Base-by-base conservation (phyloP, 345 rosid genomes). In the Luvunga scandens region DNA sequence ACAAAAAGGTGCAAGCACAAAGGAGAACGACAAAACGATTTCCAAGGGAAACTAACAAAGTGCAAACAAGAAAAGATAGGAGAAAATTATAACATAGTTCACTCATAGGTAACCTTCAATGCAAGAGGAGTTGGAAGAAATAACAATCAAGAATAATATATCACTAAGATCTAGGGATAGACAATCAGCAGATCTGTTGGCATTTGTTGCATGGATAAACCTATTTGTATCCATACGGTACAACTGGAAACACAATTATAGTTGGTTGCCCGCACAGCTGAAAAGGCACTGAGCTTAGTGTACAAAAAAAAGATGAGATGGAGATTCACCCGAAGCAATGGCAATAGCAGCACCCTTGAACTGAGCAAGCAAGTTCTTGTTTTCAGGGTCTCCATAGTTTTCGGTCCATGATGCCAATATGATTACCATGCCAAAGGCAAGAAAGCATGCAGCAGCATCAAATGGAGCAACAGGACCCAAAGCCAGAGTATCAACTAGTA, bases 381-480 rank as follows among this genome's bases (percentile, higher is more conserved):
- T 89, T 3, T 89, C 94, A 78, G 91, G 80, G 78, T 89, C 91
- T 42, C 97, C 94, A 61, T 86, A 92, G 57, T 90, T 92, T 64
- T 90, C 92, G 24, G 90, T 81, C 96, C 91, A 90, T 19, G 96
- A 77, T 12, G 87, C 86, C 22, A 89, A 28, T 48, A 90, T 89
- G 72, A 91, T 50, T 1, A 88, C 87, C 92, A 89, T 88, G 21
- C 92, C 92, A 25, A 92, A 85, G 48, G 91, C 87, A 81, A 92
- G 97, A 80, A 89, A 84, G 85, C 92, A 88, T 73, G 94, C 87
- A 4, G 94, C 94, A 60, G 92, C 91, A 78, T 92, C 94, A 72
- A 92, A 92, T 0, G 94, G 94, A 71, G 97, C 90, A 75, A 90
- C 91, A 53, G 92, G 92, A 8, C 91, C 92, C 0, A 92, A 84